Evolutionary conservation across 345 rosid genomes (phyloP).

Genomic region (Syzygium aromaticum): DNA sequence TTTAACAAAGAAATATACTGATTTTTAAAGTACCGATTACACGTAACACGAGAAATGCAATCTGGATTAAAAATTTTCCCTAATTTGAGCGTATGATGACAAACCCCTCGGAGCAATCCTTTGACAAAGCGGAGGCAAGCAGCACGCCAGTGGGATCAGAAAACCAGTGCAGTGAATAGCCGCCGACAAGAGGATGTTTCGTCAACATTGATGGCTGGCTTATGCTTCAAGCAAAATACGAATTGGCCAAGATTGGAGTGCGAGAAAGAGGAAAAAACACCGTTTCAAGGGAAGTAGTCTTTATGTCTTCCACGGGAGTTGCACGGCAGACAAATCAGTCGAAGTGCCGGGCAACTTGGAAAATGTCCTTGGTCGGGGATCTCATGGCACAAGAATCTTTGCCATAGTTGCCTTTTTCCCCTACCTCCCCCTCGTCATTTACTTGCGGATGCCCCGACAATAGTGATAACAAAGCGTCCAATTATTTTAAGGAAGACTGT

Average conservation of each 20-base stretch:
- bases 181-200: not conserved
- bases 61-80: not conserved
- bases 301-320: not conserved
- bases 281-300: no score
- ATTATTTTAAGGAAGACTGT: not conserved
- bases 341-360: not conserved
- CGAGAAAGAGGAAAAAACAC: not conserved
- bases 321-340: not conserved
- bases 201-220: not conserved
- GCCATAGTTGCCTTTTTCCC: not conserved
- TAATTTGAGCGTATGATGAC: not conserved
- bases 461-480: not conserved
- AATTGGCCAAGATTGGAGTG: not conserved
- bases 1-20: not conserved
- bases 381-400: not conserved
- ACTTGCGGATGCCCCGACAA: not conserved
- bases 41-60: not conserved
- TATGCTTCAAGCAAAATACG: not conserved
- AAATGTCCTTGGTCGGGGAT: not conserved
- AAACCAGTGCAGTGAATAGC: not conserved
- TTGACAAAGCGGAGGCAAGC: not conserved
- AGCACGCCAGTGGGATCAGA: not conserved
- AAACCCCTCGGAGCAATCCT: not conserved
- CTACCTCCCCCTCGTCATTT: not conserved
- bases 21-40: not conserved